Evolutionary conservation across 202 grass and related monocot species (phyloP), one percentile per base, ranked within the genome.

Genomic region (Panicum hallii): DNA sequence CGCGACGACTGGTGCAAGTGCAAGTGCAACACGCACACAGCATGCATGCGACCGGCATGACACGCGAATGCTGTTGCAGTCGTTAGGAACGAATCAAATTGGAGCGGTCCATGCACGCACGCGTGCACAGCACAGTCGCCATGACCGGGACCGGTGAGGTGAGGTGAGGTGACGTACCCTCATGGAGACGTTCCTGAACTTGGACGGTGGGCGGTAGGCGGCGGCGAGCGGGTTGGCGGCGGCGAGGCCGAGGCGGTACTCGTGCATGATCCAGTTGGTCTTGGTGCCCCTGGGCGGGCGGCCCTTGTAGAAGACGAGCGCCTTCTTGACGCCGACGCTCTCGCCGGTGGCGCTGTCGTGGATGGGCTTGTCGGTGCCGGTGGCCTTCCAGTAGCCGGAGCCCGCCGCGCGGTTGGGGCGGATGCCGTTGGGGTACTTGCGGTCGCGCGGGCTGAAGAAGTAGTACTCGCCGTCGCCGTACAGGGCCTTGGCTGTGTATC

Each of bases 331-430:
- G 45, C 94, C 95, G 50, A 94, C 91, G 71, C 52, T 58, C 36
- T 86, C 71, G 11, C 81, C 90, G 52, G 79, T 91, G 55, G 30
- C 49, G 77, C 44, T 74, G 68, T 67, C 75, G 53, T 87, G 93
- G 89, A 99, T 94, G 47, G 97, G 87, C 85, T 94, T 99, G 82
- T 99, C 97, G n/a, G 93, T 99, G 32, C 97, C 97, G 14, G 97
- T 99, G 60, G 97, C 97, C 90, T 99, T 99, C 97, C 97, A 99
- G 84, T 99, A 99, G 19, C 97, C 97, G 0, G 93, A 99, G 0
- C 88, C 90, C 3, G 97, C 97, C 22, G 97, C 93, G 6, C 97
- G 84, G 82, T 99, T 99, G 17, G 97, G 97, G 1, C 97, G 85
- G 54, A 92, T 90, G 4, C 97, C 97, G 78, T 99, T 99, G 0